These are phyloP conservation scores for Zoysia matrella DNA, from an alignment of 202 grass and related monocot genomes.

Conservation along the genomic window DNA sequence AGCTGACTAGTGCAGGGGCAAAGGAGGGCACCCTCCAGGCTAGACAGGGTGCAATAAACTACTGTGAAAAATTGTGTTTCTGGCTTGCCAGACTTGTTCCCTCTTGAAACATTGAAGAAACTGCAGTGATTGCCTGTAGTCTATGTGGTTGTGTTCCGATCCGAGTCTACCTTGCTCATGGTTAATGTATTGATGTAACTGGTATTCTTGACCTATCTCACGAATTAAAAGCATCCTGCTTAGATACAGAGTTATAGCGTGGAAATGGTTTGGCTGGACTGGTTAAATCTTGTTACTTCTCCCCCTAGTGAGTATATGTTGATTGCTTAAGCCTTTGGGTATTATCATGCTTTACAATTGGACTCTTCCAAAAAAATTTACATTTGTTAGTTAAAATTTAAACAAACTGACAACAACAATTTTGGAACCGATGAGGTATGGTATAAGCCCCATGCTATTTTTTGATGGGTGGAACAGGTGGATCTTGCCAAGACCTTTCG, in stretches of 20 bases:
- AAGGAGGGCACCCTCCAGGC: background rate
- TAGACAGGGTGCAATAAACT: slow-evolving; percentile 45
- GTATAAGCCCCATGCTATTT: too few relatives aligned
- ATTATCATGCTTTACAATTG: background rate
- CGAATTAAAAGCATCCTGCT: slow-evolving; percentile 17
- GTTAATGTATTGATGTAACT: slow-evolving; percentile 36
- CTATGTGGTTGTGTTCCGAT: slow-evolving; percentile 7
- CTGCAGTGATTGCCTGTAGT: slow-evolving; percentile 41
- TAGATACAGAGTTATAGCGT: slow-evolving; percentile 45
- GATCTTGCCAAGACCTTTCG: too few relatives aligned
- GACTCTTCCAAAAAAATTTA: too few relatives aligned
- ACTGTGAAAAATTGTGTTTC: background rate
- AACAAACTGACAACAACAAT: too few relatives aligned
- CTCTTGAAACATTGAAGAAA: slow-evolving; percentile 41
- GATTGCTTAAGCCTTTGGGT: background rate
- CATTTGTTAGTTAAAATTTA: too few relatives aligned
- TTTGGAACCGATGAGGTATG: too few relatives aligned
- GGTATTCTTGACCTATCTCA: slow-evolving; percentile 8
- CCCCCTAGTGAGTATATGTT: background rate
- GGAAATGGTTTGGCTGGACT: slow-evolving; percentile 15
- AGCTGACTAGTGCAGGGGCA: slow-evolving; percentile 45
- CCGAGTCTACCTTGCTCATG: background rate
- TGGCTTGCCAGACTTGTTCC: slow-evolving; percentile 33
- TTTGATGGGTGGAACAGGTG: too few relatives aligned
- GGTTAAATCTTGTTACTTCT: background rate